phyloP scores from a whole-genome alignment of 768 basidiomycete species.

The Mycena chlorophos region DNA sequence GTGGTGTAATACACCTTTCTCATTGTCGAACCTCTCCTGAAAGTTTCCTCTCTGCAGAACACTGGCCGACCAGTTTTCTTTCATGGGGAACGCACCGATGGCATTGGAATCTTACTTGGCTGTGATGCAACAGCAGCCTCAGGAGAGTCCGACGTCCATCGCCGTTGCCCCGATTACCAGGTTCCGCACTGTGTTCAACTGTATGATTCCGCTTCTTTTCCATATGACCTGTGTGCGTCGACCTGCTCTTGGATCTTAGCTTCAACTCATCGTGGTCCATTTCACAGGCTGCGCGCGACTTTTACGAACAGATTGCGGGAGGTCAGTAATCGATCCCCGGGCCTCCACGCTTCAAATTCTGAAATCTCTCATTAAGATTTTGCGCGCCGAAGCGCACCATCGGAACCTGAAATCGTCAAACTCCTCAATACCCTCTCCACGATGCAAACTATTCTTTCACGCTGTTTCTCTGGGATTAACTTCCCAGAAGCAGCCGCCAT shows the following conservation, averaged over 20 bases:
- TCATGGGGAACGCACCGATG: slow-evolving; percentile 1
- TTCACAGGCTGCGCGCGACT: slow-evolving; percentile 10
- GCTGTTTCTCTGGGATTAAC: slow-evolving; percentile 1
- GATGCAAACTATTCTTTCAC: slow-evolving; percentile 9
- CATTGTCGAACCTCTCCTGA: not conserved
- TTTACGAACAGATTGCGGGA: slow-evolving; percentile 11
- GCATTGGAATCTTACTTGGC: slow-evolving; percentile 2
- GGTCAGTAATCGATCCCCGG: slow-evolving; percentile 1
- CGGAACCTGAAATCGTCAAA: slow-evolving; percentile 4
- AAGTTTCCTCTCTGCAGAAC: not conserved
- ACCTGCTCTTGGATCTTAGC: not conserved
- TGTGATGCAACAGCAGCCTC: not conserved
- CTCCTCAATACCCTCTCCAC: slow-evolving; percentile 9
- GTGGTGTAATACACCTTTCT: too few species aligned
- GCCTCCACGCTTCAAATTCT: not conserved
- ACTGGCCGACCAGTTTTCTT: slow-evolving; percentile 11
- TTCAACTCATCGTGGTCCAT: not conserved
- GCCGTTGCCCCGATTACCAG: not conserved
- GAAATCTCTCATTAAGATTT: not conserved
- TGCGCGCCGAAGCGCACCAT: slow-evolving; percentile 7
- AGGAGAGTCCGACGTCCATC: not conserved
- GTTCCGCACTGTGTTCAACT: slow-evolving; percentile 1
- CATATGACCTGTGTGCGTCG: not conserved
- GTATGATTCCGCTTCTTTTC: not conserved
- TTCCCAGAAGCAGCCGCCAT: not conserved